Evolutionary conservation across 345 rosid genomes (phyloP), one percentile per base, ranked within the genome.

Genomic region (Brassica carinata): DNA sequence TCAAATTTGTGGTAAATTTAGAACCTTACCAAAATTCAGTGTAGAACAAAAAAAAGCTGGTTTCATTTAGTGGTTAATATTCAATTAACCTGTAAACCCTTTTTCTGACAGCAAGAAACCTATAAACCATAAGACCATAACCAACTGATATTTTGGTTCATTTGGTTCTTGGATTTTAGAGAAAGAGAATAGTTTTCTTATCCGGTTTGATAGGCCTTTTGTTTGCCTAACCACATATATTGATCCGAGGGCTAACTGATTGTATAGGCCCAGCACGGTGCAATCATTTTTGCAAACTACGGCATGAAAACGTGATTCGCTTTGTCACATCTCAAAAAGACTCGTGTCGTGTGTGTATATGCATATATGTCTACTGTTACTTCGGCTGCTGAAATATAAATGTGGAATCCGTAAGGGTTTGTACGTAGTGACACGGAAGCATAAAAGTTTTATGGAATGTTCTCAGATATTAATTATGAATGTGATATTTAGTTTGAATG

Each of bases 301-400:
- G 27, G 61, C 53, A 31, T 5, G 23, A 19, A 34, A 38, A 26
- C 23, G 19, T 77, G 58, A 8, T 57, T 3, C 11, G 11, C 31
- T 53, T 64, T 26, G 71, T 51, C 66, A 71, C 64, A 51, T 34
- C 34, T 64, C 11, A 71, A 71, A 68, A 19, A 7, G 2, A 33
- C 53, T 77, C 65, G 64, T 64, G 38, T 64, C 53, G 70, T 57
- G 64, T 64, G 38, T 64, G 71, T 23, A 10, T 45, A 14, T 48
- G 7, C 48, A 8, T 5, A 9, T 0, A 8, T 9, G 64, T 72
- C 36, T 79, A 79, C 73, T 73, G 72, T 79, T 58, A 5, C 82
- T 66, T 73, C 73, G 82, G 73, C 73, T 71, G 83, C 83, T 68
- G 74, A 31, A 59, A 8, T 7, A 68, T 40, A 55, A 26, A 48